Percentiles rank a stretch among this genome's conserved stretches.
Evolutionary conservation across 1,284 basidiomycete genomes (phyloP).

Genomic region (Hypsizygus ulmarius): DNA sequence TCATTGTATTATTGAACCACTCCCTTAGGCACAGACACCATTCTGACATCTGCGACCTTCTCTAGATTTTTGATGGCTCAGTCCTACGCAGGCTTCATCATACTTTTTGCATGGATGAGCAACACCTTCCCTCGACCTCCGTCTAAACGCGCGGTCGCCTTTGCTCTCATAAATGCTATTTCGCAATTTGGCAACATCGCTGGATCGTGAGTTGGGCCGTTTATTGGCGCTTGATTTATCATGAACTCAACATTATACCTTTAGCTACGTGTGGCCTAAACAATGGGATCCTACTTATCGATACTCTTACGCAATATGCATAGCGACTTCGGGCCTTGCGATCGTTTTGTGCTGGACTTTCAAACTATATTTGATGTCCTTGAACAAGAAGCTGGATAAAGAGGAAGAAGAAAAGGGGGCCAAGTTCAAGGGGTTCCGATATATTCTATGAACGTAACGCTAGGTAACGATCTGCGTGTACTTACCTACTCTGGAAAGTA

Average conservation of each 20-base stretch:
- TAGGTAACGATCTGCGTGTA: no score
- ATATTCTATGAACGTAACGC: constrained; percentile 35
- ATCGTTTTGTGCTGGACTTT: constrained; percentile 58
- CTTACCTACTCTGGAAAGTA: no score
- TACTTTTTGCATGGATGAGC: constrained; percentile 70
- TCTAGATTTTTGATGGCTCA: constrained; percentile 74
- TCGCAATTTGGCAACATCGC: constrained; percentile 73
- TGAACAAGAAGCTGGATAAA: constrained; percentile 45
- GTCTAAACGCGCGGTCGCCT: constrained; percentile 73
- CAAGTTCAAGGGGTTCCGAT: constrained; percentile 46
- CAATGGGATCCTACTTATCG: constrained; percentile 40
- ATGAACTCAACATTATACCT: background rate
- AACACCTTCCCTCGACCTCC: constrained; percentile 66
- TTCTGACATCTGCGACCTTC: background rate
- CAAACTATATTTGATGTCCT: constrained; percentile 44
- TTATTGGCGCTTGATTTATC: background rate
- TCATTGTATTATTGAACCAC: constrained; percentile 50
- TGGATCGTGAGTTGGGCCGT: constrained; percentile 59
- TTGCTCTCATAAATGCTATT: constrained; percentile 73
- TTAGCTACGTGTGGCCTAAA: constrained; percentile 45
- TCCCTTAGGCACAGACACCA: background rate
- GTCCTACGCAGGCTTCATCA: constrained; percentile 69
- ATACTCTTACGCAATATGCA: constrained; percentile 38
- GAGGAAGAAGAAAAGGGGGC: constrained; percentile 41
- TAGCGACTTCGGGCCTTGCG: constrained; percentile 35